These are phyloP conservation scores for Mediolabrus comicus DNA, from an alignment of 108 stramenopile genomes.

Conservation along the genomic window DNA sequence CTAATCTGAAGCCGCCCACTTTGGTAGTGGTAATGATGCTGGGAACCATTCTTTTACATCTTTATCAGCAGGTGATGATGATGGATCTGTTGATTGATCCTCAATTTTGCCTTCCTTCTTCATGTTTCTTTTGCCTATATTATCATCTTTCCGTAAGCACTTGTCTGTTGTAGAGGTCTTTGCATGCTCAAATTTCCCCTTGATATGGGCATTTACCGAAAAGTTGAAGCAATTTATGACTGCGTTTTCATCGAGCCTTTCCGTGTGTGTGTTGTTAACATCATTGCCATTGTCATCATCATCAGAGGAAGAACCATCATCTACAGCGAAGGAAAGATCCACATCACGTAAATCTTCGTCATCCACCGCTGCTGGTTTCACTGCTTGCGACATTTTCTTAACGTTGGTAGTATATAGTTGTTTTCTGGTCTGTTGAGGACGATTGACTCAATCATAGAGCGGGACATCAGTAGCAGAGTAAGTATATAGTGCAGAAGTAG, in stretches of 20 bases:
- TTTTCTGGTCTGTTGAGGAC: too few relatives aligned
- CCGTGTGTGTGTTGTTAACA: neutral
- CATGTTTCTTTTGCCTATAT: neutral
- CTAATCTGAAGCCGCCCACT: neutral
- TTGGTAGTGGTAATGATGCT: neutral
- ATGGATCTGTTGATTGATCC: neutral
- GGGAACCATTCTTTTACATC: neutral
- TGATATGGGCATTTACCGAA: constrained; percentile 12
- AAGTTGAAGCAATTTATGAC: constrained; percentile 18
- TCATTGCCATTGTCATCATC: neutral
- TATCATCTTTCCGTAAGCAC: neutral
- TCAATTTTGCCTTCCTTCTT: neutral
- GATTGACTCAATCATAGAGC: too few relatives aligned
- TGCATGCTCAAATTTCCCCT: constrained; percentile 1
- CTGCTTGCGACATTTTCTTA: neutral
- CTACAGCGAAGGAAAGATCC: neutral
- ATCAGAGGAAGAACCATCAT: neutral
- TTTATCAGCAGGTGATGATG: too few relatives aligned
- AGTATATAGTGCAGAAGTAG: too few relatives aligned
- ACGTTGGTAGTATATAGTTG: too few relatives aligned
- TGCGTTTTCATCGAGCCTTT: constrained; percentile 12
- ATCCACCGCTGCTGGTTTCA: neutral
- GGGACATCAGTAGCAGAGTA: too few relatives aligned
- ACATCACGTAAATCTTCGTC: neutral
- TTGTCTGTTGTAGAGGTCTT: neutral